Conservation (phyloP, 2,329 filamentous ascomycete species). For the Microsporum ferrugineum region DNA sequence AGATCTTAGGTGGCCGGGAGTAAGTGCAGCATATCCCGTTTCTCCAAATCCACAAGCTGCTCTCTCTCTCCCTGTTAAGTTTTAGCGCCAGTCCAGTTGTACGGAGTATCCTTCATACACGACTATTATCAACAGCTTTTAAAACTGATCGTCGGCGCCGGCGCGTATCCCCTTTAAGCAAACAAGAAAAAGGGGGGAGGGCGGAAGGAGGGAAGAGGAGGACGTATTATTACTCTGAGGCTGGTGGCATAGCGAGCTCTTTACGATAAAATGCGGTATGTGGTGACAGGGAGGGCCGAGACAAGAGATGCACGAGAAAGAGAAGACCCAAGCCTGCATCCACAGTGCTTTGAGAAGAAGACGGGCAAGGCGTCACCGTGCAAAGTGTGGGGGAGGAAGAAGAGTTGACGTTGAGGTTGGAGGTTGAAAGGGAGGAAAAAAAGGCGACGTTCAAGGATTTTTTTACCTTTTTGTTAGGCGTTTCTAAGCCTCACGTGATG, state of each 20-base stretch:
- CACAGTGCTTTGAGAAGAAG: no score
- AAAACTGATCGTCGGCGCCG: background rate
- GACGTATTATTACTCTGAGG: constrained; percentile 1
- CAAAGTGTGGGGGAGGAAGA: background rate
- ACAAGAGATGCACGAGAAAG: background rate
- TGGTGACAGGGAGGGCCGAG: background rate
- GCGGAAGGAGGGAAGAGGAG: background rate
- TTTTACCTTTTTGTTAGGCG: background rate
- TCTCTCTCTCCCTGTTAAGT: background rate
- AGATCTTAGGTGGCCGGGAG: background rate
- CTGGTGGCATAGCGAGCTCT: background rate
- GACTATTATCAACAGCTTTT: background rate
- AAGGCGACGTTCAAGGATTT: background rate
- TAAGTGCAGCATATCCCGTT: background rate
- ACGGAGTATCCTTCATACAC: background rate
- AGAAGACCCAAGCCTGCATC: no score
- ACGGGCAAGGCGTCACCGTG: no score
- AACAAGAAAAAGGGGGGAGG: background rate
- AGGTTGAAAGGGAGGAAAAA: background rate
- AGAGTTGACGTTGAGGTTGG: background rate
- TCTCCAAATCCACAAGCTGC: background rate
- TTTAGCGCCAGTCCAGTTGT: background rate
- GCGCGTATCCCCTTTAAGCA: background rate
- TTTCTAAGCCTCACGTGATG: background rate
- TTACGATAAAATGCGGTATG: background rate